Percentiles rank a stretch among this genome's conserved stretches.
phyloP scores from a whole-genome alignment of 2,329 filamentous ascomycete genomes.

The Claviceps capensis region DNA sequence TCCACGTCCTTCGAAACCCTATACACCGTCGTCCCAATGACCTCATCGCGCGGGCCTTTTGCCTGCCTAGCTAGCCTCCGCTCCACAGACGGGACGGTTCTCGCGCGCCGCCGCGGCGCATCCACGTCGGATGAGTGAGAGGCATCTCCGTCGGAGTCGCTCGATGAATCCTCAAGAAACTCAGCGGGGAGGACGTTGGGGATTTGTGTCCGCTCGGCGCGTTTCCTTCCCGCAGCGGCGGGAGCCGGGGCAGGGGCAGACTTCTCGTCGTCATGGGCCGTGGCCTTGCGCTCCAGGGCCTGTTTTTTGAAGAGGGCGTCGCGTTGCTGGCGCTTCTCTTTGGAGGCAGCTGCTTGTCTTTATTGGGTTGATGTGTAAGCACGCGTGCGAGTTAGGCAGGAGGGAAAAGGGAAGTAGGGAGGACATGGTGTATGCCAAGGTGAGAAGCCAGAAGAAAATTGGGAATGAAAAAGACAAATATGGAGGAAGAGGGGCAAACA shows the following conservation, averaged over 20 bases:
- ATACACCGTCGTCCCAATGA: slow-evolving; percentile 40
- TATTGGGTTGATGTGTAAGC: slow-evolving; percentile 11
- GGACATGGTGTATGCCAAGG: not conserved
- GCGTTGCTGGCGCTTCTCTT: slow-evolving; percentile 41
- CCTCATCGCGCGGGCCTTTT: slow-evolving; percentile 30
- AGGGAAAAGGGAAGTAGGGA: no score
- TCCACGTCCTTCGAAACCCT: slow-evolving; percentile 33
- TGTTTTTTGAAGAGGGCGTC: slow-evolving; percentile 42
- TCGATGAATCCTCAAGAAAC: slow-evolving; percentile 38
- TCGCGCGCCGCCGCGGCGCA: slow-evolving; percentile 24
- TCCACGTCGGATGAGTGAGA: slow-evolving; percentile 29
- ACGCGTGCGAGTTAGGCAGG: no score
- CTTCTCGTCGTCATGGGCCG: not conserved
- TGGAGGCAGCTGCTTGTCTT: slow-evolving; percentile 34
- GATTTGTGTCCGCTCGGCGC: slow-evolving; percentile 21
- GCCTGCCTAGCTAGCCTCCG: slow-evolving; percentile 22
- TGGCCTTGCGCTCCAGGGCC: slow-evolving; percentile 30
- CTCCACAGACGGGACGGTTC: slow-evolving; percentile 29
- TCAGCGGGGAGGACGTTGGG: slow-evolving; percentile 38
- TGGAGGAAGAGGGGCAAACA: not conserved
- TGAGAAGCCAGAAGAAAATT: not conserved
- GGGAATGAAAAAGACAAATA: no score
- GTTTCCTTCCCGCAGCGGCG: slow-evolving; percentile 9
- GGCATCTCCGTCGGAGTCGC: slow-evolving; percentile 24
- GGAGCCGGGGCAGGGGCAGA: not conserved